phyloP scores from a whole-genome alignment of 352 stramenopile genomes.

The Pythium coloratum region DNA sequence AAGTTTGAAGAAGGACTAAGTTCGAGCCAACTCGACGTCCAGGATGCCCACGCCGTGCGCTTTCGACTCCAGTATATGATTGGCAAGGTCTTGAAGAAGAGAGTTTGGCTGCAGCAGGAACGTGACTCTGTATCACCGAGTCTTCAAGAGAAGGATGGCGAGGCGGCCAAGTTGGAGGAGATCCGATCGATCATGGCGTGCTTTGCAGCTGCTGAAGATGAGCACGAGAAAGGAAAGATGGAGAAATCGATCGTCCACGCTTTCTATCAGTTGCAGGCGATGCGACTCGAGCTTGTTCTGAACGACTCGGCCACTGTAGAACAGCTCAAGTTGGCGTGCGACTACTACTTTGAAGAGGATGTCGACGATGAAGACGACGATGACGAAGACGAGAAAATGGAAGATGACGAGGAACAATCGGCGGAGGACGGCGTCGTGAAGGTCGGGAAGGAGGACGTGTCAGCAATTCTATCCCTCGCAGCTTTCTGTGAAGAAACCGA shows the following conservation, averaged over 20 bases:
- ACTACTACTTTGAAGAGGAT: conserved; percentile 62
- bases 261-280: conserved; percentile 72
- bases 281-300: conserved; percentile 56
- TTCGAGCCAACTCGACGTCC: conserved; percentile 32
- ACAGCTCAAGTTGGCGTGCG: conserved; percentile 42
- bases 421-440: conserved; percentile 13
- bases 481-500: not conserved
- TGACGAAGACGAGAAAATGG: conserved; percentile 17
- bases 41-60: conserved; percentile 44
- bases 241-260: conserved; percentile 75
- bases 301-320: conserved; percentile 26
- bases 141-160: not conserved
- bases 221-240: conserved; percentile 59
- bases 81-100: conserved; percentile 73
- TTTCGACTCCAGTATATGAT: conserved; percentile 79
- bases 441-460: conserved; percentile 46
- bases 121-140: not conserved
- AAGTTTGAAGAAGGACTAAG: conserved; percentile 47
- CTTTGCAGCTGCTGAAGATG: conserved; percentile 59
- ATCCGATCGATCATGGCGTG: conserved; percentile 35
- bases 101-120: conserved; percentile 32
- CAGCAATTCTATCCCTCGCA: conserved; percentile 31
- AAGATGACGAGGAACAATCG: conserved; percentile 7
- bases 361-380: conserved; percentile 19
- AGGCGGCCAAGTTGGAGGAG: not conserved